Evolutionary conservation across 805 yeast genomes (phyloP).

Genomic region (Wickerhamomyces rabaulensis): DNA sequence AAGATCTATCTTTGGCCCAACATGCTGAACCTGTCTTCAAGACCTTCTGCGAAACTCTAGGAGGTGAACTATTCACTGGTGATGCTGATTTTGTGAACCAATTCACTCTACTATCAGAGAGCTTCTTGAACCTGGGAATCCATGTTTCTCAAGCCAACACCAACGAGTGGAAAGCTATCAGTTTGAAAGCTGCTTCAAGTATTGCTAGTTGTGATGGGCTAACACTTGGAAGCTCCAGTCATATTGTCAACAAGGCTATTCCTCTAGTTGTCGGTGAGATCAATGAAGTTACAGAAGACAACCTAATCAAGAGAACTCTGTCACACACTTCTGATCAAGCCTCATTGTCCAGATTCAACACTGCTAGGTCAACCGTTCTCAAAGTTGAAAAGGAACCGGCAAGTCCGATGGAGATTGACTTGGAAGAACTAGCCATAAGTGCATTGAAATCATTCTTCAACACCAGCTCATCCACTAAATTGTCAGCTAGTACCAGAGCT

Average conservation of each 20-base stretch:
- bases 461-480: constrained; percentile 55
- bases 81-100: constrained; percentile 50
- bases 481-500: constrained; percentile 50
- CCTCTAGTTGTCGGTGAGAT: constrained; percentile 17
- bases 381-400: constrained; percentile 4
- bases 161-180: constrained; percentile 31
- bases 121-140: constrained; percentile 17
- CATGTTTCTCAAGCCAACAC: constrained; percentile 26
- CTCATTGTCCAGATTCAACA: constrained; percentile 11
- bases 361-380: constrained; percentile 7
- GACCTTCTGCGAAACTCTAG: constrained; percentile 47
- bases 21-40: constrained; percentile 42
- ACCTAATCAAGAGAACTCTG: constrained; percentile 12
- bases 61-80: constrained; percentile 59
- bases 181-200: constrained; percentile 39
- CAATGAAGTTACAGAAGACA: constrained; percentile 19
- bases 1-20: constrained; percentile 60
- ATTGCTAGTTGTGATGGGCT: constrained; percentile 27
- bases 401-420: constrained; percentile 16
- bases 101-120: constrained; percentile 35
- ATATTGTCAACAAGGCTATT: constrained; percentile 14
- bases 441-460: constrained; percentile 59
- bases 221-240: constrained; percentile 10
- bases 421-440: constrained; percentile 27
- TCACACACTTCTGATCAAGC: constrained; percentile 18